Base-by-base conservation (phyloP, 495 filamentous ascomycete species). In the Penicillium chermesinum region DNA sequence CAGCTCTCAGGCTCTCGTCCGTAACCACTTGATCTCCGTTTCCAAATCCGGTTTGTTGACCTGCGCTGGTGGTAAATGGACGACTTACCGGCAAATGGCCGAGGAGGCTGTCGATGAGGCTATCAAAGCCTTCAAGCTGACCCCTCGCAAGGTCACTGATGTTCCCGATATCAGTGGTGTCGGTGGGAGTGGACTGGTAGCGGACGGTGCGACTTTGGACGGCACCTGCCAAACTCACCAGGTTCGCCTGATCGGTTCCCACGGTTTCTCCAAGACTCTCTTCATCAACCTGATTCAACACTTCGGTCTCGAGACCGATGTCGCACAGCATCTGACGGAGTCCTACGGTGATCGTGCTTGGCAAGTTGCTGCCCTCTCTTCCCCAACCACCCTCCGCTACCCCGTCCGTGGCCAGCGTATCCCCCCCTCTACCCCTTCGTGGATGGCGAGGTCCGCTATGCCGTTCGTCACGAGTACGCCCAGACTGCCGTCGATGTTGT, bases 201-300 rank as follows among this genome's bases (percentile, higher is more conserved):
- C 87, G 48, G 88, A 93, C 50, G 83, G 80, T 43, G 86, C 87
- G 22, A 69, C 71, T 30, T 83, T 95, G 27, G 83, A 96, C 65
- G 91, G 91, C 37, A 73, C 70, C 41, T 97, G 93, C 72, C 88
- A 95, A 66, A 97, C 93, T 17, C 91, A 97, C 61, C 79, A 85
- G 50, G 86, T 96, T 44, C 85, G 89, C 34, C 75, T 98, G 25
- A 76, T 97, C 53, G 93, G 93, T 59, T 93, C 93, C 2, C 93
- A 98, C 66, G 91, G 93, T 46, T 97, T 81, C 72, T 87, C 82
- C 60, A 91, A 95, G 65, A 98, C 91, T 2, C 81, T 98, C 15
- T 98, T 97, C 70, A 98, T 98, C 80, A 91, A 95, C 69, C 76
- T 98, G 9, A 95, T 98, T 64, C 93, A 98, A 65, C 89, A 96